Percentiles rank a stretch among this genome's conserved stretches.
These are phyloP conservation scores for Rhizoclosmatium globosum DNA, from an alignment of 192 early-diverging fungal genomes.

Conservation along the genomic window DNA sequence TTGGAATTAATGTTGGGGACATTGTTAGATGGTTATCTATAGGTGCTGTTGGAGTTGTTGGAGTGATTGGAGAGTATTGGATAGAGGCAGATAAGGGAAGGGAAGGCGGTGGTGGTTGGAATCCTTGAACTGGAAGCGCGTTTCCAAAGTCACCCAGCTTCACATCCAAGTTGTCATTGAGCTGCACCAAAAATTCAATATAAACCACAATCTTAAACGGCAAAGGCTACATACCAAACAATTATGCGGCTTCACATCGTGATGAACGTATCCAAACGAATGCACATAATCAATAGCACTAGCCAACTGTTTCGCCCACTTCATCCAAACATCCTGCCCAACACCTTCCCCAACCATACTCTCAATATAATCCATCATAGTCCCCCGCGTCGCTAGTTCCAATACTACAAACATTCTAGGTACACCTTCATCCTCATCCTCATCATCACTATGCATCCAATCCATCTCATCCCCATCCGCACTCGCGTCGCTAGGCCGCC, in stretches of 20 bases:
- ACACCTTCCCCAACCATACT: constrained; percentile 42
- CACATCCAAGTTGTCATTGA: constrained; percentile 53
- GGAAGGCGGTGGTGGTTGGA: neutral
- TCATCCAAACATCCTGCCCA: constrained; percentile 54
- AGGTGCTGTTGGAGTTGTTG: neutral
- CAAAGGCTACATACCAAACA: constrained; percentile 38
- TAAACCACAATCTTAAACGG: neutral
- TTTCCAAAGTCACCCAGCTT: constrained; percentile 65
- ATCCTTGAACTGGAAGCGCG: constrained; percentile 56
- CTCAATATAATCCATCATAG: constrained; percentile 60
- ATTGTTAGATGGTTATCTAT: constrained; percentile 3
- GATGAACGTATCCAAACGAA: constrained; percentile 59
- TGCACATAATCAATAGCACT: constrained; percentile 59
- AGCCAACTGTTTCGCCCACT: constrained; percentile 60
- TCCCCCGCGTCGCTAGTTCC: constrained; percentile 53
- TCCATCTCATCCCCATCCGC: neutral
- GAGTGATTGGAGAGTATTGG: neutral
- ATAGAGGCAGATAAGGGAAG: neutral
- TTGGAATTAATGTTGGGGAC: neutral
- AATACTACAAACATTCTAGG: constrained; percentile 54
- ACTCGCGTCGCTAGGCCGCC: neutral
- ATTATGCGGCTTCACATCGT: constrained; percentile 70
- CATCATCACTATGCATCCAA: neutral
- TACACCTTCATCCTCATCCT: constrained; percentile 15
- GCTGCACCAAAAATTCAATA: constrained; percentile 31